phyloP scores from a whole-genome alignment of 805 yeast species.

The Candida odintsovae region DNA sequence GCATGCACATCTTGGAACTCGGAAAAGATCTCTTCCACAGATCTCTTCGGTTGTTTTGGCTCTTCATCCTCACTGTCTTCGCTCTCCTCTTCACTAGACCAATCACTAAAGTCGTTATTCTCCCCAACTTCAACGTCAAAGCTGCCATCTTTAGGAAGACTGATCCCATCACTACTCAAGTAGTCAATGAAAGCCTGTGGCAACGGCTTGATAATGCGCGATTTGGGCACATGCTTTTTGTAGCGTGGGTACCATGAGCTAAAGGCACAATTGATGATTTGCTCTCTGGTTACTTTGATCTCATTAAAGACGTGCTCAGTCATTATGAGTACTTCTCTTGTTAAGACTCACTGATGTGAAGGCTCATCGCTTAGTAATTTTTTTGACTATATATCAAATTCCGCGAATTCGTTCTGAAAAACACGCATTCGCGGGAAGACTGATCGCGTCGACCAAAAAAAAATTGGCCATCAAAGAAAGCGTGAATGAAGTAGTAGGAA shows the following conservation, averaged over 20 bases:
- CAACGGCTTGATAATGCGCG: constrained; percentile 48
- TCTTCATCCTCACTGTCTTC: constrained; percentile 17
- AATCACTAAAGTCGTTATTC: constrained; percentile 66
- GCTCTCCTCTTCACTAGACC: constrained; percentile 44
- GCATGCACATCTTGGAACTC: constrained; percentile 59
- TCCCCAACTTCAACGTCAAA: constrained; percentile 30
- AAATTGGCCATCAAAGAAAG: not conserved
- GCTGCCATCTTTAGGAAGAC: constrained; percentile 43
- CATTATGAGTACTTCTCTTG: not conserved
- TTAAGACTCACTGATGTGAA: no score
- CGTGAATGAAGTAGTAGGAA: not conserved
- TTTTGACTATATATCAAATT: not conserved
- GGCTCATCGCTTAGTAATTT: not conserved
- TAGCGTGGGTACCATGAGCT: constrained; percentile 57
- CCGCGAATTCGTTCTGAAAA: not conserved
- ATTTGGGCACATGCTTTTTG: constrained; percentile 41
- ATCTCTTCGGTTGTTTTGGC: constrained; percentile 6
- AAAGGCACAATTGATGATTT: constrained; percentile 46
- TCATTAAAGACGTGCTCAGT: constrained; percentile 18
- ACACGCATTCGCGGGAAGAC: not conserved
- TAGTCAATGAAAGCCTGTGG: constrained; percentile 56
- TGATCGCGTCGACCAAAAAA: not conserved
- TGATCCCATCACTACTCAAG: constrained; percentile 62
- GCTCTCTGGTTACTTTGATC: constrained; percentile 28
- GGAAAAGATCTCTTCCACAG: constrained; percentile 21